These are phyloP conservation scores for Hansenula anomala DNA, from an alignment of 1,139 yeast genomes.

Conservation along the genomic window DNA sequence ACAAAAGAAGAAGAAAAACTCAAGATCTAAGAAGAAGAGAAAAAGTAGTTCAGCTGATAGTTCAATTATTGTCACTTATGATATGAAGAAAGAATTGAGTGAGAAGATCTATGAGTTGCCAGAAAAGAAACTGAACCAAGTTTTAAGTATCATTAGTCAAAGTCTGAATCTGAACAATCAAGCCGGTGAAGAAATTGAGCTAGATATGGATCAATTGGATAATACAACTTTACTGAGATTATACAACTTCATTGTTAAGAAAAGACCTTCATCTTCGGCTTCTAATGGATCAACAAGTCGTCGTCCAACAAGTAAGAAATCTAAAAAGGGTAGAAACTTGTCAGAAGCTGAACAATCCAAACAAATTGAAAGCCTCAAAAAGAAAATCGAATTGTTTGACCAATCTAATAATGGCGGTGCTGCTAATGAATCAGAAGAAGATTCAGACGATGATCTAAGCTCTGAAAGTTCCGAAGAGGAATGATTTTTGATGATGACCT, in stretches of 20 bases:
- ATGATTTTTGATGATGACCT: conserved; percentile 20
- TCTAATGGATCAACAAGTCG: conserved; percentile 14
- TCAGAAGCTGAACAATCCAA: conserved; percentile 69
- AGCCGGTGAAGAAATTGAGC: conserved; percentile 79
- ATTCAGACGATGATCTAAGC: conserved; percentile 42
- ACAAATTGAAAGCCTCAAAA: conserved; percentile 80
- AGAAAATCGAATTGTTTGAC: conserved; percentile 77
- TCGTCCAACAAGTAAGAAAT: conserved; percentile 14
- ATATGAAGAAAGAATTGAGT: conserved; percentile 92
- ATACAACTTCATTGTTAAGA: conserved; percentile 47
- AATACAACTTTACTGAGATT: conserved; percentile 78
- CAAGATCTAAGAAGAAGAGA: conserved; percentile 22
- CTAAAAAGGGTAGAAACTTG: conserved; percentile 33
- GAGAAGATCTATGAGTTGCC: conserved; percentile 75
- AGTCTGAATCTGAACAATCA: conserved; percentile 76
- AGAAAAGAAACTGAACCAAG: conserved; percentile 79
- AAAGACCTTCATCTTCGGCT: conserved; percentile 19
- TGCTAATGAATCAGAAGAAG: conserved; percentile 32
- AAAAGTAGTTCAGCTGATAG: conserved; percentile 19
- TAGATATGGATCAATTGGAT: conserved; percentile 92
- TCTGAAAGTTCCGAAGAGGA: conserved; percentile 67
- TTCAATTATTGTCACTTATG: conserved; percentile 67
- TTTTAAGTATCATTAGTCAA: conserved; percentile 80
- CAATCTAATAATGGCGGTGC: conserved; percentile 27
- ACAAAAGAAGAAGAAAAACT: conserved; percentile 24